Evolutionary conservation across 2,329 filamentous ascomycete species (phyloP).

Genomic region (Hypomyces perniciosus): DNA sequence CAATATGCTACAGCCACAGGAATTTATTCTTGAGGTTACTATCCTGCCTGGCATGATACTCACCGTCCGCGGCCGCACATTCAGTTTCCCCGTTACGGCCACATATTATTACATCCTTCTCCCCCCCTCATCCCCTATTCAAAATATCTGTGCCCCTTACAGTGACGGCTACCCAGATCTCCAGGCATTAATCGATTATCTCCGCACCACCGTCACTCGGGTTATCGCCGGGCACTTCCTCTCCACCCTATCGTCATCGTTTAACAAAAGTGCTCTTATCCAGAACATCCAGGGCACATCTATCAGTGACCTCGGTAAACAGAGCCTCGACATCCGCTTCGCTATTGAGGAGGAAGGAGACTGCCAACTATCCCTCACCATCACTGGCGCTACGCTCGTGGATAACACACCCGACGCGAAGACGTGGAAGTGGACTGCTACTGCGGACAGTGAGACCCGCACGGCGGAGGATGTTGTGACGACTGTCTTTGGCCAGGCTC

Average conservation of each 20-base stretch:
- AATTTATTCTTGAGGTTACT: conserved; percentile 37
- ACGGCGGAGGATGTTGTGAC: conserved; percentile 21
- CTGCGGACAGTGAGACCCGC: conserved; percentile 11
- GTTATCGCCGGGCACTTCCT: conserved; percentile 33
- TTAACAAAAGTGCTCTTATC: conserved; percentile 18
- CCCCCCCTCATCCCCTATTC: conserved; percentile 31
- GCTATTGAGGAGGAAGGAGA: conserved; percentile 20
- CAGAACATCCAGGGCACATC: conserved; percentile 28
- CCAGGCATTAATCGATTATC: conserved; percentile 39
- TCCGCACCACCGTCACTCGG: conserved; percentile 38
- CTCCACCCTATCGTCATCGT: conserved; percentile 15
- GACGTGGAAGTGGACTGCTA: conserved; percentile 27
- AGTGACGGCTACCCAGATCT: conserved; percentile 40
- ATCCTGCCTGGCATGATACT: conserved; percentile 40
- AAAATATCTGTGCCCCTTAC: conserved; percentile 37
- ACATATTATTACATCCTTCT: conserved; percentile 41
- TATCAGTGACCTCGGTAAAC: conserved; percentile 24
- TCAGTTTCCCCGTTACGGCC: conserved; percentile 37
- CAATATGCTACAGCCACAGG: conserved; percentile 36
- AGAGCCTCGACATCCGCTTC: conserved; percentile 28
- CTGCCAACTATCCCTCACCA: conserved; percentile 15
- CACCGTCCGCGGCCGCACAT: conserved; percentile 39
- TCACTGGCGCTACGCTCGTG: conserved; percentile 17
- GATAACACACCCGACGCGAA: conserved; percentile 14
- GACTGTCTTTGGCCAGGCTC: conserved; percentile 13